Conservation (phyloP, 495 filamentous ascomycete species). For the Podospora pseudocomata region DNA sequence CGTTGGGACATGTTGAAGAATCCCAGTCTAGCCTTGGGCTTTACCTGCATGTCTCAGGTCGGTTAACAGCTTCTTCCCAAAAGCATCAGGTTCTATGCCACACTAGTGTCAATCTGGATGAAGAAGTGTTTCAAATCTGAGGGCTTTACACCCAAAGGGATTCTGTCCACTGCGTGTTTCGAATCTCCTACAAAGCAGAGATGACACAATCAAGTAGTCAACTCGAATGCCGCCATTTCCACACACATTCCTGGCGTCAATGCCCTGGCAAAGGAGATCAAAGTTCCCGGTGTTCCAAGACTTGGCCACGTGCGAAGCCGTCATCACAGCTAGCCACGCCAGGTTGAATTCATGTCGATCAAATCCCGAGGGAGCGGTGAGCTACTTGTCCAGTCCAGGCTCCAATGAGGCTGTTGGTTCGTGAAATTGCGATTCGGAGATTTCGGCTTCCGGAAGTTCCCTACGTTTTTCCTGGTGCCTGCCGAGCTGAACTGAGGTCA, state of each 20-base stretch:
- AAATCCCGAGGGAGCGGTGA: constrained; percentile 6
- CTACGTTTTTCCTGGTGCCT: background rate
- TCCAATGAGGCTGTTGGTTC: background rate
- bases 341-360: background rate
- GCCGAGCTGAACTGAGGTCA: background rate
- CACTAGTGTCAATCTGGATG: background rate
- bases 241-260: background rate
- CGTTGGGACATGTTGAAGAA: background rate
- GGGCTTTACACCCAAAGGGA: background rate
- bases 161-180: background rate
- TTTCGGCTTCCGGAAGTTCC: background rate
- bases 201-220: background rate
- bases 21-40: constrained; percentile 3
- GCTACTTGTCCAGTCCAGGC: background rate
- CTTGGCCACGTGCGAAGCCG: constrained; percentile 6
- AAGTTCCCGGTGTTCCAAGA: constrained; percentile 1
- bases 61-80: constrained; percentile 4
- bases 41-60: constrained; percentile 16
- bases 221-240: background rate
- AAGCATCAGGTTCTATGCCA: background rate
- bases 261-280: background rate
- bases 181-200: background rate
- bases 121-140: constrained; percentile 1
- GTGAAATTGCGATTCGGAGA: background rate
- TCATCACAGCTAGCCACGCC: background rate